Evolutionary conservation across 495 filamentous ascomycete species (phyloP).

Genomic region (Poronia punctata): DNA sequence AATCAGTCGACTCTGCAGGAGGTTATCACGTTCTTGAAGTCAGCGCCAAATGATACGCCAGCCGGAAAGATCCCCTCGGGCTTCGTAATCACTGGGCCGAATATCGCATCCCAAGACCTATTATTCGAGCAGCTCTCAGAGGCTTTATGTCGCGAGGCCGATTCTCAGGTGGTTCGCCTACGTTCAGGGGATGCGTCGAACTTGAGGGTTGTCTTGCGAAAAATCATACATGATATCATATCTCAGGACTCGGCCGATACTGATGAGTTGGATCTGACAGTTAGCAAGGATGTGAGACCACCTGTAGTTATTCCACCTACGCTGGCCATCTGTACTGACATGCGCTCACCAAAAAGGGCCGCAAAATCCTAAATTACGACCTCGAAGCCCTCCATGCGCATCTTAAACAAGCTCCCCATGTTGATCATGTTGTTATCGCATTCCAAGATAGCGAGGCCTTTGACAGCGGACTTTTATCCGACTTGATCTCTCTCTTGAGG

Average conservation of each 20-base stretch:
- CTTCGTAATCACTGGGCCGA: constrained; percentile 80
- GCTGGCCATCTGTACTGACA: too few relatives aligned
- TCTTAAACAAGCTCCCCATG: constrained; percentile 47
- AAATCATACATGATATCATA: constrained; percentile 64
- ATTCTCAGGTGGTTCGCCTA: constrained; percentile 57
- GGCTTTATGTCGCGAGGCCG: constrained; percentile 39
- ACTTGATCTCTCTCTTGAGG: constrained; percentile 73
- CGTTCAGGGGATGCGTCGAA: constrained; percentile 74
- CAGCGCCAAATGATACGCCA: constrained; percentile 31
- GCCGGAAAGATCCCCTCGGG: constrained; percentile 60
- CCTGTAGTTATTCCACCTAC: background rate
- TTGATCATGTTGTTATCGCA: constrained; percentile 64
- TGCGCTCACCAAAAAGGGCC: too few relatives aligned
- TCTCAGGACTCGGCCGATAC: constrained; percentile 37
- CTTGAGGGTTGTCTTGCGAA: constrained; percentile 75
- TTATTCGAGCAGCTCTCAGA: constrained; percentile 64
- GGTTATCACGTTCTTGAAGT: constrained; percentile 58
- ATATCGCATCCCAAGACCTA: constrained; percentile 67
- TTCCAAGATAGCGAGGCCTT: constrained; percentile 93
- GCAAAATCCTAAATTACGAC: constrained; percentile 83
- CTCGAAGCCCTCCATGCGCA: constrained; percentile 68
- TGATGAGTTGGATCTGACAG: constrained; percentile 36
- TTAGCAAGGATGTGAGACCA: constrained; percentile 47
- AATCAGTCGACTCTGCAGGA: constrained; percentile 54
- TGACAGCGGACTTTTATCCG: constrained; percentile 67